Conservation (phyloP, 306 rosid species). For the Cicer judaicum region DNA sequence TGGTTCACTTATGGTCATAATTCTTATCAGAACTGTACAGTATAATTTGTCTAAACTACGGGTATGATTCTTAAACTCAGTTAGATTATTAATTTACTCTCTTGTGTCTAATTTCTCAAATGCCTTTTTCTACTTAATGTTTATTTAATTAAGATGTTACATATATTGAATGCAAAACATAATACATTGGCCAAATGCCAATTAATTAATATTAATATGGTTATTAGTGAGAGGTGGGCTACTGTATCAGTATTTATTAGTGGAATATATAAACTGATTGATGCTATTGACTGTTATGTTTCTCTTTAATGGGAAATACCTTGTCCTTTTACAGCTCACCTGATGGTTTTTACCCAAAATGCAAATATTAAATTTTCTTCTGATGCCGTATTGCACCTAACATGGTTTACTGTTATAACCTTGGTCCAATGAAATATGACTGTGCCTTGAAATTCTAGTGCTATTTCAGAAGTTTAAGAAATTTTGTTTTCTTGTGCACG, state of each 20-base stretch:
- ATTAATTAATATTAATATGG: not conserved
- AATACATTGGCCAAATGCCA: slow-evolving; percentile 3
- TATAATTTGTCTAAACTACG: slow-evolving; percentile 92
- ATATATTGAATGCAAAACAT: slow-evolving; percentile 13
- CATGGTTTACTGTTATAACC: slow-evolving; percentile 25
- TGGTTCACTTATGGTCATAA: slow-evolving; percentile 93
- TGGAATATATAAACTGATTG: slow-evolving; percentile 28
- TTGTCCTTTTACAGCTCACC: slow-evolving; percentile 20
- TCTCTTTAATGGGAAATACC: slow-evolving; percentile 31
- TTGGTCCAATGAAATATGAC: not conserved
- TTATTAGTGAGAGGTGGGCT: slow-evolving; percentile 22
- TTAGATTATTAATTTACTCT: slow-evolving; percentile 34
- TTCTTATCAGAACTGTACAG: slow-evolving; percentile 96
- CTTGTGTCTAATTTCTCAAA: slow-evolving; percentile 31
- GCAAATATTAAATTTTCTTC: slow-evolving; percentile 13
- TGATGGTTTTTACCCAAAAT: slow-evolving; percentile 2
- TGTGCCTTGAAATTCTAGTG: slow-evolving; percentile 11
- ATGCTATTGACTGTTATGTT: slow-evolving; percentile 17
- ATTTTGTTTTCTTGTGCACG: slow-evolving; percentile 4
- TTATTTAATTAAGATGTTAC: slow-evolving; percentile 35
- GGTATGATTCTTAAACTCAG: slow-evolving; percentile 59
- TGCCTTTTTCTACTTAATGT: slow-evolving; percentile 37
- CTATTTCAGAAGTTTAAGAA: slow-evolving; percentile 30
- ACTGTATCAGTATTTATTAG: slow-evolving; percentile 25
- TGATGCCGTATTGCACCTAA: slow-evolving; percentile 15